Base-by-base conservation (phyloP, 1,284 basidiomycete species). In the Ganoderma leucocontextum region DNA sequence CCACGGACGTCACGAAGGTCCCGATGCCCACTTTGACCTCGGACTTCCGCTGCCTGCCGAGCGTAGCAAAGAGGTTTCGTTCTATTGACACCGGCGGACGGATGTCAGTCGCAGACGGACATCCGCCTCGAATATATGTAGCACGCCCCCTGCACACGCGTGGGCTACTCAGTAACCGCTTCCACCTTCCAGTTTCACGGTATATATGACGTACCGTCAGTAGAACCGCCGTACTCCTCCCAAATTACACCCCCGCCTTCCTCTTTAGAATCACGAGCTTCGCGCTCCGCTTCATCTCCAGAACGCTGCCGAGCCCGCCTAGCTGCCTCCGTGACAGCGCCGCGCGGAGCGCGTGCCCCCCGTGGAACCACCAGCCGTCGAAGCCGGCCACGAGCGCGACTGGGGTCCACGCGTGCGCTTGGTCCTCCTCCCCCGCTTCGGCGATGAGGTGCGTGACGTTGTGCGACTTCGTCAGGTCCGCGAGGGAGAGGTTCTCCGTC, bases 361-460 rank as follows among this genome's bases (percentile, higher is more conserved):
- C 55, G 62, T 82, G 78, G 17, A 85, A n/a, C 19, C 70, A 74
- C 85, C 87, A 87, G 25, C 84, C 75, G 60, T 83, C 81, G 72
- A 91, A 92, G 0, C 82, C 85, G 3, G 77, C 67, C 41, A 91
- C 80, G 15, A 75, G 75, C 5, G 81, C 82, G 2, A 85, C 79
- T 3, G 82, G 74, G n/a, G 69, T 74, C 87, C 89, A 89, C 35
- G 72, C 69, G 12, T n/a, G 25, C 22, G 60, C 61, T 1, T 2
- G 29, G 17, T 19, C 29, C 4, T 22, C 44, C 17, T 58, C 59
- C 39, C 62, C 63, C 22, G 69, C 69, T 69, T 91, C 90, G 0
- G 85, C 79, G 68, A 94, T 89, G 62, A 89, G 79, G 76, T 93
- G 91, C 2, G 92, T 91, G 72, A 90, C 83, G 2, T 75, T 67